These are phyloP conservation scores for Parascedosporium putredinis DNA, from an alignment of 2,329 filamentous ascomycete species.

Conservation along the genomic window DNA sequence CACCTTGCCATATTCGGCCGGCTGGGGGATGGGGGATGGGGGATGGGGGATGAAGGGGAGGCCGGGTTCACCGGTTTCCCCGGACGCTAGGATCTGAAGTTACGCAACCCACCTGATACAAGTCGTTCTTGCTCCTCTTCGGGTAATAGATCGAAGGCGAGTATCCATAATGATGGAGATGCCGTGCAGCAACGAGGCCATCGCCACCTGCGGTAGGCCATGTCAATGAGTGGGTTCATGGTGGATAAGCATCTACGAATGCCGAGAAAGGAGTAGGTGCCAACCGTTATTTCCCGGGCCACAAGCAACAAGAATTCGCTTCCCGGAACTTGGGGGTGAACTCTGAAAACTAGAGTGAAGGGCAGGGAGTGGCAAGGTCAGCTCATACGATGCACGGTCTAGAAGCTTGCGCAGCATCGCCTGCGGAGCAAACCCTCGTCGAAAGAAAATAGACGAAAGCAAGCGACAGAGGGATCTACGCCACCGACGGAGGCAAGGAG, in stretches of 20 bases:
- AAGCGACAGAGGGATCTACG: background rate
- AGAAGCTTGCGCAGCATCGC: background rate
- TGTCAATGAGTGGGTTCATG: background rate
- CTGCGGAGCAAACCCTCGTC: background rate
- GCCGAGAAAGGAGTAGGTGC: slow-evolving; percentile 11
- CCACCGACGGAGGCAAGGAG: background rate
- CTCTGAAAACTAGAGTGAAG: slow-evolving; percentile 67
- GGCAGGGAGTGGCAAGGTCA: slow-evolving; percentile 2
- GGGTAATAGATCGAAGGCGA: slow-evolving; percentile 83
- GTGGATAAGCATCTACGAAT: background rate
- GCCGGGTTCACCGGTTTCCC: background rate
- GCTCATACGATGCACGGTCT: background rate
- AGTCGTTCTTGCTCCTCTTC: slow-evolving; percentile 79
- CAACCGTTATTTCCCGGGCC: slow-evolving; percentile 68
- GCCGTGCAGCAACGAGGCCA: slow-evolving; percentile 85
- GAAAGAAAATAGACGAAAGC: background rate
- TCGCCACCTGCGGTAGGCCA: slow-evolving; percentile 58
- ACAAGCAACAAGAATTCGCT: slow-evolving; percentile 74
- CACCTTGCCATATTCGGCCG: no score
- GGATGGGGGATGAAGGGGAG: no score
- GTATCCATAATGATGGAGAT: slow-evolving; percentile 88
- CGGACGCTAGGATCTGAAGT: slow-evolving; percentile 6
- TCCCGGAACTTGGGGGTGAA: slow-evolving; percentile 69
- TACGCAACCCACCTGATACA: slow-evolving; percentile 60
- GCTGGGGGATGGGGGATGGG: no score